Evolutionary conservation across 192 early-diverging fungal species (phyloP).

Genomic region (Nowakowskiella sp.): DNA sequence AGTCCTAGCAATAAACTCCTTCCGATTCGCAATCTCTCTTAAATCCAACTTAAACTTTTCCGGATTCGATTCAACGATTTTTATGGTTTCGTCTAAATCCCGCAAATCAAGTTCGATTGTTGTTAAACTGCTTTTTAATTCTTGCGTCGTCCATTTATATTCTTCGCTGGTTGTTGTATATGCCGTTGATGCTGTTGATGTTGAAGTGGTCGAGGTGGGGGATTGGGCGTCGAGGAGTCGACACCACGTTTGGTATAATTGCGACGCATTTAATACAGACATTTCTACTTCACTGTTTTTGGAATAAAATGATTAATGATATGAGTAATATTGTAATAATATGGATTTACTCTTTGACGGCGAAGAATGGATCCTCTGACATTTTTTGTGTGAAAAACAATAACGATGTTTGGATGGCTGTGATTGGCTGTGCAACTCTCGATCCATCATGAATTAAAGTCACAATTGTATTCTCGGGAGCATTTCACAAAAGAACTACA

Average conservation of each 20-base stretch:
- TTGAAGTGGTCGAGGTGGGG: slow-evolving; percentile 8
- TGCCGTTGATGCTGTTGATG: neutral
- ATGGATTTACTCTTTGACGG: slow-evolving; percentile 19
- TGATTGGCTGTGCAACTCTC: too few relatives aligned
- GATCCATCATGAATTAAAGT: too few relatives aligned
- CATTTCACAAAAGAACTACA: too few relatives aligned
- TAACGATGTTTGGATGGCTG: too few relatives aligned
- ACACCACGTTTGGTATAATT: slow-evolving; percentile 18
- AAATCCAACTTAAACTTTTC: slow-evolving; percentile 28
- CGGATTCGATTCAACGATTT: slow-evolving; percentile 36
- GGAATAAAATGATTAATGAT: neutral
- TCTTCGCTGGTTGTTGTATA: slow-evolving; percentile 8
- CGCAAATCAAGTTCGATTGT: slow-evolving; percentile 32
- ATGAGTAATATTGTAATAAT: neutral
- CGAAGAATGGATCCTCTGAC: slow-evolving; percentile 25
- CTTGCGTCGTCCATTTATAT: neutral
- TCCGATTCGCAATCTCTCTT: slow-evolving; percentile 28
- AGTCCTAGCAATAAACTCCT: slow-evolving; percentile 24
- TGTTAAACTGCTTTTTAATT: slow-evolving; percentile 7
- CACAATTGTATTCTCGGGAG: too few relatives aligned
- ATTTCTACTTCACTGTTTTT: slow-evolving; percentile 18
- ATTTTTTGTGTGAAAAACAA: too few relatives aligned
- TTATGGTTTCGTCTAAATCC: slow-evolving; percentile 37
- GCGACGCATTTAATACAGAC: slow-evolving; percentile 10
- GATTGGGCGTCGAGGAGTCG: slow-evolving; percentile 15